Evolutionary conservation across 2,329 filamentous ascomycete genomes (phyloP).

Genomic region (Penicillium hesseltinei): DNA sequence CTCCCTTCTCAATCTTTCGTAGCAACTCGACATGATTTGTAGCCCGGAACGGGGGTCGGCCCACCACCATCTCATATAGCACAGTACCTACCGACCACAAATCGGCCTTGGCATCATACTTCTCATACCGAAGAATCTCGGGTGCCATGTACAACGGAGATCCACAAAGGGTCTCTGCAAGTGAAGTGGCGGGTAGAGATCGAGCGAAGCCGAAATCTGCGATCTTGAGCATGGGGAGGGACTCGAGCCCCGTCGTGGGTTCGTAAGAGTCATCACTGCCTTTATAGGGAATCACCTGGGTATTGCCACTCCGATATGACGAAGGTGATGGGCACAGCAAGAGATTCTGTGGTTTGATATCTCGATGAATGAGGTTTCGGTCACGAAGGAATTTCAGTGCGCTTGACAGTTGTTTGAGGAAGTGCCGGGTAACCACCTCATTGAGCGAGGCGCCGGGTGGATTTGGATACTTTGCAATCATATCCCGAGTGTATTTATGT

Average conservation of each 20-base stretch:
- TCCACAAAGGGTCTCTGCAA: slow-evolving; percentile 94
- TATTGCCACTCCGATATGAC: slow-evolving; percentile 63
- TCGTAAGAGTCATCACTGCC: slow-evolving; percentile 78
- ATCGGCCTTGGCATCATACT: slow-evolving; percentile 95
- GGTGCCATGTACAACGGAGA: slow-evolving; percentile 98
- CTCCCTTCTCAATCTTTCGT: slow-evolving; percentile 83
- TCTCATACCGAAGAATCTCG: slow-evolving; percentile 94
- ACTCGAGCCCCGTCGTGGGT: slow-evolving; percentile 75
- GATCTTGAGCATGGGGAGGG: slow-evolving; percentile 92
- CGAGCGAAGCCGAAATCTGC: slow-evolving; percentile 98
- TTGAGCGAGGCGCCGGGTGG: slow-evolving; percentile 80
- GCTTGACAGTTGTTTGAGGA: slow-evolving; percentile 90
- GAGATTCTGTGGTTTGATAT: slow-evolving; percentile 96
- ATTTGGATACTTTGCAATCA: slow-evolving; percentile 91
- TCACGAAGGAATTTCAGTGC: slow-evolving; percentile 84
- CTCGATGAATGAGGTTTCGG: slow-evolving; percentile 87
- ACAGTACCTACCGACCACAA: slow-evolving; percentile 98
- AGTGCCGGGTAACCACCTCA: slow-evolving; percentile 95
- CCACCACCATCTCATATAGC: slow-evolving; percentile 90
- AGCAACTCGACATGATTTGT: slow-evolving; percentile 92
- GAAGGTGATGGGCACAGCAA: slow-evolving; percentile 78
- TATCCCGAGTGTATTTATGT: slow-evolving; percentile 79
- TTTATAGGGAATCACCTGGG: slow-evolving; percentile 68
- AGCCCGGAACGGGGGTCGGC: slow-evolving; percentile 85
- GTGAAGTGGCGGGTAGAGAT: slow-evolving; percentile 81